Percentiles rank a stretch among this genome's conserved stretches.
Conservation (phyloP, 805 yeast genomes). For the Kodamaea restingae region DNA sequence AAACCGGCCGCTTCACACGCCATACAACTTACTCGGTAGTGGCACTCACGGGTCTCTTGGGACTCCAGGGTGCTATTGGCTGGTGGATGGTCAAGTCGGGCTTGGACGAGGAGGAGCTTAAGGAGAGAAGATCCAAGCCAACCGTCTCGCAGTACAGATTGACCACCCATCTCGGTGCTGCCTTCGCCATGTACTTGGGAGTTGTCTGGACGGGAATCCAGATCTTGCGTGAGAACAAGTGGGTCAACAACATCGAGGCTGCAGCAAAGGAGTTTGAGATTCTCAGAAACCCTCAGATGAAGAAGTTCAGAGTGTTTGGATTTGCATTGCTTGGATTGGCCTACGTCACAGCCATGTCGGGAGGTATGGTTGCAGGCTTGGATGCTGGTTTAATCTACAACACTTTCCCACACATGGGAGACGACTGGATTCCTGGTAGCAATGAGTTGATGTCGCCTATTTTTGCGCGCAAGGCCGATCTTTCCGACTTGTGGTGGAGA, state of each 20-base stretch:
- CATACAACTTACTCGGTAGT: constrained; percentile 65
- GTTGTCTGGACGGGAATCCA: constrained; percentile 90
- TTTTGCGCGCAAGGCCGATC: constrained; percentile 63
- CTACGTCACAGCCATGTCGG: constrained; percentile 91
- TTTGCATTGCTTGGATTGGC: constrained; percentile 61
- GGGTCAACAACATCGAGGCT: constrained; percentile 42
- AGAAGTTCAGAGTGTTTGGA: constrained; percentile 53
- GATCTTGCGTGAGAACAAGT: constrained; percentile 66
- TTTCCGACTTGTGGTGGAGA: constrained; percentile 83
- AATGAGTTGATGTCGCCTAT: constrained; percentile 74
- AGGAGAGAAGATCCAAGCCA: constrained; percentile 86
- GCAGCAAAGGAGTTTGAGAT: constrained; percentile 53
- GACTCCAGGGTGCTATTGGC: constrained; percentile 92
- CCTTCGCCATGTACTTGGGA: constrained; percentile 80
- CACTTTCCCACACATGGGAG: constrained; percentile 96
- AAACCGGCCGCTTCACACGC: constrained; percentile 58
- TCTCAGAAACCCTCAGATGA: constrained; percentile 58
- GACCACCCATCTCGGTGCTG: constrained; percentile 92
- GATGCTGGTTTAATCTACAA: constrained; percentile 97
- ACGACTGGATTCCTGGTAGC: constrained; percentile 66
- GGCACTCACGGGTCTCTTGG: constrained; percentile 73
- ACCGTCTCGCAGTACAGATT: constrained; percentile 94
- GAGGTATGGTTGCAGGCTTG: constrained; percentile 96
- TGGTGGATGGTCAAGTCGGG: constrained; percentile 99
- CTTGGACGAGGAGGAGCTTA: constrained; percentile 71